Base-by-base conservation (phyloP, 208 protist species). In the Strigomonas culicis region DNA sequence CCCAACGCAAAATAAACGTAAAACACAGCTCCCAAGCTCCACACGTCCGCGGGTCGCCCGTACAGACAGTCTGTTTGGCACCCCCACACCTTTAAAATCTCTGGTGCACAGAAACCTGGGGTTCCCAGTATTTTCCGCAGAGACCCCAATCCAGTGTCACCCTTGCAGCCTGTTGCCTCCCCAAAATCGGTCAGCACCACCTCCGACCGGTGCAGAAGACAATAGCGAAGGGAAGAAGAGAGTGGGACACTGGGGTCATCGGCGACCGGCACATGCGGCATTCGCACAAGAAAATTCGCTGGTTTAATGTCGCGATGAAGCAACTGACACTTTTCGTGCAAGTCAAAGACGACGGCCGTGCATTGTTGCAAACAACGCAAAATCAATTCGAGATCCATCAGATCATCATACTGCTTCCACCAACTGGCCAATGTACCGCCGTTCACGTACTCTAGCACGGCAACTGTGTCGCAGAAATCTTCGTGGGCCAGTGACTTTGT, bases 61-160 rank as follows among this genome's bases (percentile, higher is more conserved):
- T 58, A 58, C 27, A 58, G 27, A 31, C 52, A 58, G 17, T 58
- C 22, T 4, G 21, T 15, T 8, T 58, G 15, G 17, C 52, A 58
- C 4, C 52, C 52, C 52, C 52, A 58, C 17, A 58, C 21, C 15
- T 30, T 21, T 4, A 34, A 8, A 21, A 58, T 58, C 30, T 58
- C 52, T 21, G 52, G 52, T 17, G 52, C 52, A 15, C 52, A 58
- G 30, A 58, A 58, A 2, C 24, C 52, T 17, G 52, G 52, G 17
- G 52, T 58, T 30, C 52, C 52, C 52, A 58, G 7, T 28, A 58
- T 28, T 58, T 58, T 58, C n/a, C 22, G 47, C 47, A 30, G 22
- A 3, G 25, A 52, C 13, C 24, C 24, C 3, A 22, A 4, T 22
- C 6, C 52, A 7, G 7, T 36, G 52, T 58, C 30, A 4, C 25